Conservation (phyloP, 1,284 basidiomycete species). For the Ganoderma boninense region DNA sequence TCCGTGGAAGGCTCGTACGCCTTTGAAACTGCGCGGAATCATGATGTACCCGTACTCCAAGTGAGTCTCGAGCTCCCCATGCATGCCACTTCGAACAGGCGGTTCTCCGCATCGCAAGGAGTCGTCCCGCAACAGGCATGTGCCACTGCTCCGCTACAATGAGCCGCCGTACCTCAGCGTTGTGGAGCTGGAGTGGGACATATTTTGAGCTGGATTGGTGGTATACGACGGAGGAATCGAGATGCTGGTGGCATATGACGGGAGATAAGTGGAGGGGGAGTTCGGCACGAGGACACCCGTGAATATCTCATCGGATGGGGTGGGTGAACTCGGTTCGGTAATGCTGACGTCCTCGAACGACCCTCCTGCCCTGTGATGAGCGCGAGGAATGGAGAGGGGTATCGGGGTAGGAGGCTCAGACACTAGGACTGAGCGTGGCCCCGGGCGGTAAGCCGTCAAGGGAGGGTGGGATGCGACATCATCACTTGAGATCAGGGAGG, state of each 20-base stretch:
- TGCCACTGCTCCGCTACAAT: neutral
- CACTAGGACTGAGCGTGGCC: neutral
- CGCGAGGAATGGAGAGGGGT: too few relatives aligned
- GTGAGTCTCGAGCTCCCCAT: too few relatives aligned
- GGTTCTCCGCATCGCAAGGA: too few relatives aligned
- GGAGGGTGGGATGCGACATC: too few relatives aligned
- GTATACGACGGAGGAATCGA: neutral
- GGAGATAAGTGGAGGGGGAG: neutral
- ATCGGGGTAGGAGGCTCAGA: too few relatives aligned
- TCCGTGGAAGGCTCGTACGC: too few relatives aligned
- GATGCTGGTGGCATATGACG: neutral
- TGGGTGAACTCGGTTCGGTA: neutral
- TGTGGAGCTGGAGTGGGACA: neutral
- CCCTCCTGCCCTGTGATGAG: too few relatives aligned
- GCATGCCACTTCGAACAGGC: too few relatives aligned
- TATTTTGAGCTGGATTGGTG: neutral
- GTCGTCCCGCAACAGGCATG: too few relatives aligned
- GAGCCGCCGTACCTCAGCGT: neutral
- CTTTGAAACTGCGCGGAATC: too few relatives aligned
- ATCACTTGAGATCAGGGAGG: neutral
- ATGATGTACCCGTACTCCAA: too few relatives aligned
- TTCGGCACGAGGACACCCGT: too few relatives aligned
- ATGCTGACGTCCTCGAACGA: neutral
- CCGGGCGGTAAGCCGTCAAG: neutral
- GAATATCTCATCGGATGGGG: neutral